phyloP scores from a whole-genome alignment of 441 rosid genomes.

The Corymbia citriodora region DNA sequence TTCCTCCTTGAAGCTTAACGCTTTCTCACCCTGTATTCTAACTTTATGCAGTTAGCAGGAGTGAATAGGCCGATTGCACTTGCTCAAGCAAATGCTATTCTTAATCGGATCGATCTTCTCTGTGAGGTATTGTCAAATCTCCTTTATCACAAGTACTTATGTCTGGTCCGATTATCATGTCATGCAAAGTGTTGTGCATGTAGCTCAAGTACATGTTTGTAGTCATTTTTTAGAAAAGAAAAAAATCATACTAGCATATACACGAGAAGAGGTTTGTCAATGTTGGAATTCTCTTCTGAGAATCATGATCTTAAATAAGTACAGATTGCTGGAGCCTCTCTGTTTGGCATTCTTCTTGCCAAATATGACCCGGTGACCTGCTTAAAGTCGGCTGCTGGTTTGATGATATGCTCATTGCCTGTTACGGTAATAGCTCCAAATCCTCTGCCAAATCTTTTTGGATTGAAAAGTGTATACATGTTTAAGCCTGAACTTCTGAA shows the following conservation, averaged over 20 bases:
- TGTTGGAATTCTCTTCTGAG: background rate
- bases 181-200: background rate
- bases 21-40: background rate
- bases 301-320: background rate
- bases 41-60: conserved; percentile 66
- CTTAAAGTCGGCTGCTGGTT: conserved; percentile 67
- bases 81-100: conserved; percentile 91
- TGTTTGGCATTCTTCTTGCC: conserved; percentile 82
- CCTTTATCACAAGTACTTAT: background rate
- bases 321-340: conserved; percentile 80
- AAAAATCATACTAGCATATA: background rate
- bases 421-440: conserved; percentile 49
- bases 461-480: background rate
- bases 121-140: conserved; percentile 61
- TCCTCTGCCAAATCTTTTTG: background rate
- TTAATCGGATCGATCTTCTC: conserved; percentile 78
- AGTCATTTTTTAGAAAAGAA: background rate
- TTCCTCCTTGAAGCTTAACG: conserved; percentile 7
- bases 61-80: conserved; percentile 84
- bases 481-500: background rate
- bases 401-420: conserved; percentile 72
- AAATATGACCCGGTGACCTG: conserved; percentile 77
- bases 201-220: background rate
- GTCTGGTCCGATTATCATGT: background rate
- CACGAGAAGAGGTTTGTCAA: background rate